Conservation (phyloP, 805 yeast species). For the Yarrowia porcina region DNA sequence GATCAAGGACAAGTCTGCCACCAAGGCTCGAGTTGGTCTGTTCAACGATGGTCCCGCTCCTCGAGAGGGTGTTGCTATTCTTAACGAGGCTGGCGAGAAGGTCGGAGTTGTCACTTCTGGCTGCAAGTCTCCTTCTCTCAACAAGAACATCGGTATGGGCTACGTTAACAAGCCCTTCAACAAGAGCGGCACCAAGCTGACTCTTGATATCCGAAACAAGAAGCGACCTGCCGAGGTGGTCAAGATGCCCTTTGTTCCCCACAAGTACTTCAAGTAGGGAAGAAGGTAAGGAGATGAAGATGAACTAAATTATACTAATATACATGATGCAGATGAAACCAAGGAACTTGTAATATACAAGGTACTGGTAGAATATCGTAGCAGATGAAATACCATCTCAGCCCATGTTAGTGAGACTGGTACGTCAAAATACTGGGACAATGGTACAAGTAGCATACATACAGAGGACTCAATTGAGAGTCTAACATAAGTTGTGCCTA, state of each 20-base stretch:
- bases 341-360: too few species aligned
- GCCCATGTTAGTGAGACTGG: too few species aligned
- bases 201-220: slow-evolving; percentile 81
- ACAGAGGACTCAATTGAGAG: too few species aligned
- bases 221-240: slow-evolving; percentile 68
- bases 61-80: slow-evolving; percentile 70
- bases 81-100: slow-evolving; percentile 51
- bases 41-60: slow-evolving; percentile 86
- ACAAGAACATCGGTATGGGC: slow-evolving; percentile 86
- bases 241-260: slow-evolving; percentile 79
- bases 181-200: slow-evolving; percentile 70
- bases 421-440: too few species aligned
- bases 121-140: slow-evolving; percentile 63
- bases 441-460: too few species aligned
- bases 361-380: too few species aligned
- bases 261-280: slow-evolving; percentile 50
- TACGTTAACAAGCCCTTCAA: slow-evolving; percentile 68
- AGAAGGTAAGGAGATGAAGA: background rate
- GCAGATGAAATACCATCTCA: too few species aligned
- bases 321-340: background rate
- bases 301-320: background rate
- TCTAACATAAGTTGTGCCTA: too few species aligned
- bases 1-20: slow-evolving; percentile 59
- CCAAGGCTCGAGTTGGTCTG: slow-evolving; percentile 68
- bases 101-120: slow-evolving; percentile 64